These are phyloP conservation scores for Haemoproteus tartakovskyi DNA, from an alignment of 169 alveolate genomes.

Conservation along the genomic window DNA sequence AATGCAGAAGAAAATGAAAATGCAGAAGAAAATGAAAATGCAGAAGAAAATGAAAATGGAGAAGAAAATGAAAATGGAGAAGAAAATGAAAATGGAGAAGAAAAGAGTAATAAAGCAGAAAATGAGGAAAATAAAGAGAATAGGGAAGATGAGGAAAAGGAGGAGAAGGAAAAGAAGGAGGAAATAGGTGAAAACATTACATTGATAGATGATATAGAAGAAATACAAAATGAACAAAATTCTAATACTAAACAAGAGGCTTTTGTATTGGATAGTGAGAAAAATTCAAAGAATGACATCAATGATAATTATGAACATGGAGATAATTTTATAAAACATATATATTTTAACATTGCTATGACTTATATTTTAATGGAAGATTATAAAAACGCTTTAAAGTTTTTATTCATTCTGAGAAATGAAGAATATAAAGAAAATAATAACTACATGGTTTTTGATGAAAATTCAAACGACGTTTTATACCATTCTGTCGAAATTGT, in stretches of 20 bases:
- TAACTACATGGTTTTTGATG: no score
- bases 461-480: no score
- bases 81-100: neutral
- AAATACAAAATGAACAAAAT: neutral
- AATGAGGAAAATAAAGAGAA: neutral
- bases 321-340: constrained; percentile 32
- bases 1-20: neutral
- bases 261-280: no score
- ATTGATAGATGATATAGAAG: neutral
- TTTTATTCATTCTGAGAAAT: constrained; percentile 4
- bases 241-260: no score
- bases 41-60: neutral
- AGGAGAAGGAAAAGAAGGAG: neutral
- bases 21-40: neutral
- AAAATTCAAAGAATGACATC: no score
- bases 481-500: constrained; percentile 15
- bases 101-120: neutral
- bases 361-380: constrained; percentile 51
- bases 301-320: no score
- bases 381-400: constrained; percentile 36
- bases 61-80: neutral
- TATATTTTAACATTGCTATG: constrained; percentile 53
- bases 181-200: neutral
- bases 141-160: neutral
- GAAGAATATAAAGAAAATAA: neutral